Evolutionary conservation across 371 early-diverging fungal genomes (phyloP).

Genomic region (Blastocladiella emersonii): DNA sequence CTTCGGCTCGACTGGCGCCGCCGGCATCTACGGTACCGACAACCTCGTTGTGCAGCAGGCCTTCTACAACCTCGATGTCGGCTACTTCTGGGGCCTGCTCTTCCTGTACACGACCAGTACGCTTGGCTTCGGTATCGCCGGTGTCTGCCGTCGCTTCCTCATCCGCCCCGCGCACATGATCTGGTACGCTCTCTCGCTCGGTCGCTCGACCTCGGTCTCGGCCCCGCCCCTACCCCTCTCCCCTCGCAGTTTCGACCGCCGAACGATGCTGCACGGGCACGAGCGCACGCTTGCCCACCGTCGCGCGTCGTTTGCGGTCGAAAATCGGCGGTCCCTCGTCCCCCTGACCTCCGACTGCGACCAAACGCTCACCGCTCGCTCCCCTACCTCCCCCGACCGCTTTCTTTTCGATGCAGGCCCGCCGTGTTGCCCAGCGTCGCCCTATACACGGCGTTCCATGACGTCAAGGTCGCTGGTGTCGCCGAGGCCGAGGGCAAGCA

Average conservation of each 20-base stretch:
- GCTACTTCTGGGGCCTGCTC: constrained; percentile 39
- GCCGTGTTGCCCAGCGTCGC: constrained; percentile 23
- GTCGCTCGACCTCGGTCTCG: no score
- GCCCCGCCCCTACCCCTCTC: no score
- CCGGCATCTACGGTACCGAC: constrained; percentile 24
- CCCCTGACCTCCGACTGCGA: no score
- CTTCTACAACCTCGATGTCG: constrained; percentile 43
- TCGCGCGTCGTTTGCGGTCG: no score
- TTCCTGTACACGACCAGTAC: constrained; percentile 55
- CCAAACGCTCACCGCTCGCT: no score
- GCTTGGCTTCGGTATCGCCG: constrained; percentile 73
- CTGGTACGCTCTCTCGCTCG: no score
- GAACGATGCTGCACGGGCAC: no score
- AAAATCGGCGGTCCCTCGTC: no score
- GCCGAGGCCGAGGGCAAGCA: not conserved
- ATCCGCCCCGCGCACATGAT: constrained; percentile 76
- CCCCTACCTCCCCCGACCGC: no score
- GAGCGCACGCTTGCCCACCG: no score
- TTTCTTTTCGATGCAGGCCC: no score
- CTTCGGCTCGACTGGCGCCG: not conserved
- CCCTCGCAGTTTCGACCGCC: no score
- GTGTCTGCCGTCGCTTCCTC: constrained; percentile 53
- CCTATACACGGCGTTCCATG: not conserved
- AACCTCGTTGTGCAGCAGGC: constrained; percentile 48
- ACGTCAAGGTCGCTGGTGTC: not conserved